phyloP scores from a whole-genome alignment of 176 grass and related monocot species.

The Oropetium thomaeum region DNA sequence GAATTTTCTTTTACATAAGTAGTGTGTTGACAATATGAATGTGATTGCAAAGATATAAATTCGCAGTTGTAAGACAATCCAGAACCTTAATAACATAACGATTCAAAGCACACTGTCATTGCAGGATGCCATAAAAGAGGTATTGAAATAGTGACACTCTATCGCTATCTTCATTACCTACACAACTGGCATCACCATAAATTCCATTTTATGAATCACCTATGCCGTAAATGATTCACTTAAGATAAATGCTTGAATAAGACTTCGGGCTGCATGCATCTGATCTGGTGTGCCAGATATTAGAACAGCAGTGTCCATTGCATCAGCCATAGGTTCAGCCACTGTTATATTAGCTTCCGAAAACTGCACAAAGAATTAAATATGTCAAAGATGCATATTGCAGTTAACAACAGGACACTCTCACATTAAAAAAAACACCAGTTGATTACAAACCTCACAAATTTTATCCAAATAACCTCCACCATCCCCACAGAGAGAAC shows the following conservation, averaged over 20 bases:
- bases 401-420: background rate
- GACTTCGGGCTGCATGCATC: conserved; percentile 86
- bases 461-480: conserved; percentile 86
- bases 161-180: no score
- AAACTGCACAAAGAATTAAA: conserved; percentile 63
- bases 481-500: conserved; percentile 72
- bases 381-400: conserved; percentile 2
- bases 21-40: no score
- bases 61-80: no score
- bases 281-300: conserved; percentile 82
- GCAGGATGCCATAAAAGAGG: no score
- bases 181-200: no score
- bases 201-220: conserved; percentile 2
- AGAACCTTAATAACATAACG: no score
- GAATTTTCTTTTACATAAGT: no score
- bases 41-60: no score
- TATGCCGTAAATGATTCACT: conserved; percentile 64
- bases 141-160: no score
- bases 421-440: conserved; percentile 5
- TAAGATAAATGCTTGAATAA: conserved; percentile 88
- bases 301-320: conserved; percentile 58
- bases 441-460: conserved; percentile 55
- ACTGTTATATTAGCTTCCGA: conserved; percentile 92
- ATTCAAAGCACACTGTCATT: no score
- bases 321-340: conserved; percentile 64